Percentiles rank a stretch among this genome's conserved stretches.
These are phyloP conservation scores for Aspergillus sp. DNA, from an alignment of 2,329 filamentous ascomycete genomes.

Conservation along the genomic window DNA sequence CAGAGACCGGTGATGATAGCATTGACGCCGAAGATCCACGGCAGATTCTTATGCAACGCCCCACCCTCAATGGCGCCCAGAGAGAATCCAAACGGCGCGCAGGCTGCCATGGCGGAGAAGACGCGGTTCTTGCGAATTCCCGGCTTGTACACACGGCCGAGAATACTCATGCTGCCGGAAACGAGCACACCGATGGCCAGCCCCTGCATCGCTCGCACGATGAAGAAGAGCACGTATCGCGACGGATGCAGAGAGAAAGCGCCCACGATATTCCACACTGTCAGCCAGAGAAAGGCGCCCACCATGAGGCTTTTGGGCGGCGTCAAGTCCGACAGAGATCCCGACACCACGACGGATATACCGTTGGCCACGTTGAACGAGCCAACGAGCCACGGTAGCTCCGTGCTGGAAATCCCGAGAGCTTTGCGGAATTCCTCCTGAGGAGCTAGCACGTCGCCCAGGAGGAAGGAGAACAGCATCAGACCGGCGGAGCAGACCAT, in stretches of 20 bases:
- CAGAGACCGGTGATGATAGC: slow-evolving; percentile 41
- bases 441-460: slow-evolving; percentile 43
- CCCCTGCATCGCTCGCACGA: slow-evolving; percentile 44
- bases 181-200: slow-evolving; percentile 51
- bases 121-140: slow-evolving; percentile 49
- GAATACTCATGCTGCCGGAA: slow-evolving; percentile 50
- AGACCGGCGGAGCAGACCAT: slow-evolving; percentile 45
- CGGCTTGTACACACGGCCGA: slow-evolving; percentile 47
- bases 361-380: slow-evolving; percentile 44
- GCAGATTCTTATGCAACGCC: slow-evolving; percentile 37
- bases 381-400: slow-evolving; percentile 46
- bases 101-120: slow-evolving; percentile 51
- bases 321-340: slow-evolving; percentile 39
- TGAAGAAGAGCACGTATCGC: slow-evolving; percentile 36
- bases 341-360: slow-evolving; percentile 43
- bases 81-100: slow-evolving; percentile 46
- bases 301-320: slow-evolving; percentile 45
- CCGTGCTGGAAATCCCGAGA: slow-evolving; percentile 39
- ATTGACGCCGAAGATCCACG: slow-evolving; percentile 47
- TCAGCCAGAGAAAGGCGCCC: slow-evolving; percentile 44
- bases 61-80: slow-evolving; percentile 47
- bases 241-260: slow-evolving; percentile 38
- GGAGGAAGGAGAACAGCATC: slow-evolving; percentile 44
- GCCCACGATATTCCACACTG: slow-evolving; percentile 41
- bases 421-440: slow-evolving; percentile 39